Evolutionary conservation across 192 early-diverging fungal genomes (phyloP).

Genomic region (Phlyctochytrium planicorne): DNA sequence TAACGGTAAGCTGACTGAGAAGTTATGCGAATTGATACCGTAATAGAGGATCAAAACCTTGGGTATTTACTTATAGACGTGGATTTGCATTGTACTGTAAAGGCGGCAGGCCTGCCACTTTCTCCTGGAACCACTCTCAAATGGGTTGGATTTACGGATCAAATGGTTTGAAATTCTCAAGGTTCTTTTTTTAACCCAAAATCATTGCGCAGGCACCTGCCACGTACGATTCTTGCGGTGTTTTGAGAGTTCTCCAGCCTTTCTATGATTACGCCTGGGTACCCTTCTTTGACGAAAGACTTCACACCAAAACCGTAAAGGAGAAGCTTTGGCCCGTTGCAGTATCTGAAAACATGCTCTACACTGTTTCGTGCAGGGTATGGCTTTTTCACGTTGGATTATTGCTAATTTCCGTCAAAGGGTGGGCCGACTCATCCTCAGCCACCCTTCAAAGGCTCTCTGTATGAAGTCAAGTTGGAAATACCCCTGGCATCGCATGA

Average conservation of each 20-base stretch:
- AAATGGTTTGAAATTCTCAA: conserved; percentile 44
- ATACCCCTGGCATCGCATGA: background rate
- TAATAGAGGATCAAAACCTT: conserved; percentile 45
- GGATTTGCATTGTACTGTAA: conserved; percentile 46
- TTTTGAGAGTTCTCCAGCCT: conserved; percentile 68
- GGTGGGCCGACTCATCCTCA: background rate
- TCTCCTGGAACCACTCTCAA: conserved; percentile 56
- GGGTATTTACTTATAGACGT: conserved; percentile 68
- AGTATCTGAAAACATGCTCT: conserved; percentile 64
- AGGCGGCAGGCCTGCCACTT: conserved; percentile 63
- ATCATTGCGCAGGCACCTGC: conserved; percentile 54
- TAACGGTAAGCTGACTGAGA: conserved; percentile 30
- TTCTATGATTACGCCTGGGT: conserved; percentile 75
- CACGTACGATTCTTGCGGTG: conserved; percentile 77
- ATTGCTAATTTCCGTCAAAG: conserved; percentile 8
- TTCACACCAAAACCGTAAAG: conserved; percentile 35
- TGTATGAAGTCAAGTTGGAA: conserved; percentile 61
- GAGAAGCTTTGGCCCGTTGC: conserved; percentile 85
- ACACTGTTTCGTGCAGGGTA: conserved; percentile 73
- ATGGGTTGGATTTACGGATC: conserved; percentile 88
- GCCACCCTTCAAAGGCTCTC: conserved; percentile 19
- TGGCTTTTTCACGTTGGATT: conserved; percentile 16
- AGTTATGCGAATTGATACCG: background rate
- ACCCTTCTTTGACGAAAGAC: conserved; percentile 73
- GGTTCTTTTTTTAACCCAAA: conserved; percentile 6